phyloP scores from a whole-genome alignment of 2,329 filamentous ascomycete species.

The Botrytis sinoallii region DNA sequence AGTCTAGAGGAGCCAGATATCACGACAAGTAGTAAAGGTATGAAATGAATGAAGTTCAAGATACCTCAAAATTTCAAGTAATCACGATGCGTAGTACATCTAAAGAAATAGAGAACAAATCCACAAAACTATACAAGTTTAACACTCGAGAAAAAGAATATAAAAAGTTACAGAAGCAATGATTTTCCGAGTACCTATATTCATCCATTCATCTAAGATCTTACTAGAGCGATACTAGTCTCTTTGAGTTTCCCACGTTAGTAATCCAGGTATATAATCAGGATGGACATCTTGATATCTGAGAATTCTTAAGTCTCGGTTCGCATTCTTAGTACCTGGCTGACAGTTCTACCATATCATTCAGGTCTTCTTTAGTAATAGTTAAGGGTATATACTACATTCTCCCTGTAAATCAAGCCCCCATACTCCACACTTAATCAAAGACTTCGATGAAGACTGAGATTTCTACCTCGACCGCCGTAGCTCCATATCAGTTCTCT shows the following conservation, averaged over 20 bases:
- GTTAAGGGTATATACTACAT: not conserved
- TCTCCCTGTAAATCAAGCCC: not conserved
- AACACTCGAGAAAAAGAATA: too few relatives aligned
- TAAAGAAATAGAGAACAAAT: too few relatives aligned
- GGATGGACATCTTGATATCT: not conserved
- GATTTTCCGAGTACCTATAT: too few relatives aligned
- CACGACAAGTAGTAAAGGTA: not conserved
- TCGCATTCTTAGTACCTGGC: too few relatives aligned
- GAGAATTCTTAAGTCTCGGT: not conserved
- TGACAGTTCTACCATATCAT: not conserved
- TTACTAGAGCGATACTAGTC: not conserved
- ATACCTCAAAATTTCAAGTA: not conserved
- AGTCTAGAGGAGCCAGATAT: not conserved
- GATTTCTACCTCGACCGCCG: not conserved
- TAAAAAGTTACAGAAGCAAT: too few relatives aligned
- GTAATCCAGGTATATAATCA: not conserved
- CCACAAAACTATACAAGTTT: too few relatives aligned
- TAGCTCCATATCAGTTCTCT: not conserved
- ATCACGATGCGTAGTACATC: not conserved
- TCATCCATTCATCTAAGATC: too few relatives aligned
- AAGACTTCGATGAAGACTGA: not conserved
- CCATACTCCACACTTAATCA: not conserved
- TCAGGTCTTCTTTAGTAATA: not conserved
- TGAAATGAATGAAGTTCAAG: not conserved
- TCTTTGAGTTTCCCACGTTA: not conserved